Base-by-base conservation (phyloP, 805 yeast genomes). In the Suhomyces kilbournensis region DNA sequence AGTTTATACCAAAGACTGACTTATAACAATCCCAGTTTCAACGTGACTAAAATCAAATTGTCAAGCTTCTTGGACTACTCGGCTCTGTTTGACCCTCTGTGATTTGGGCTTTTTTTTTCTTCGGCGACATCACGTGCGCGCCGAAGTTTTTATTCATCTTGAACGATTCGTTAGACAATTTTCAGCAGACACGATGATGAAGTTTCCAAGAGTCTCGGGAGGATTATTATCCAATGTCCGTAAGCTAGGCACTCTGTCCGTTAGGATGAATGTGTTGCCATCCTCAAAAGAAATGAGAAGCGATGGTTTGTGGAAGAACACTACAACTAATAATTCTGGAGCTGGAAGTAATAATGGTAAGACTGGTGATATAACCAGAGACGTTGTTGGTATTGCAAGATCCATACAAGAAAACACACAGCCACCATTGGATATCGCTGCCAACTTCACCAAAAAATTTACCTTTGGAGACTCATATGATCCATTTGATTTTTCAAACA, bases 381-480 rank as follows among this genome's bases (percentile, higher is more conserved):
- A 63, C 38, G 73, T 71, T 14, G 68, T 71, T 48, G 72, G 70
- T 15, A 65, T 72, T 60, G 67, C 77, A 43, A 65, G 65, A 53
- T 57, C 59, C 25, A 60, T 71, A 20, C 67, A 63, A 46, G 71
- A 69, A 48, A 58, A 56, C 44, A 58, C 65, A 28, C 63, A 56
- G 49, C 72, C 77, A 30, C 77, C 78, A 10, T 58, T 72, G 23
- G 61, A 64, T 32, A 67, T 75, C 23, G 66, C 62, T 28, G 53
- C 59, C 9, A 40, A 44, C 28, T 57, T 53, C 51, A 53, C 56
- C 34, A 78, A 73, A 61, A 76, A 68, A 51, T 83, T 86, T 64
- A 71, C 66, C 14, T 70, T 70, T 3, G 82, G 81, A 46, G 70
- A 79, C 4, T 79, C 82, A 0, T 90, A 90, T 64, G 93, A 57